Conservation (phyloP, 139 green algal species). For the Pleodorina starrii region DNA sequence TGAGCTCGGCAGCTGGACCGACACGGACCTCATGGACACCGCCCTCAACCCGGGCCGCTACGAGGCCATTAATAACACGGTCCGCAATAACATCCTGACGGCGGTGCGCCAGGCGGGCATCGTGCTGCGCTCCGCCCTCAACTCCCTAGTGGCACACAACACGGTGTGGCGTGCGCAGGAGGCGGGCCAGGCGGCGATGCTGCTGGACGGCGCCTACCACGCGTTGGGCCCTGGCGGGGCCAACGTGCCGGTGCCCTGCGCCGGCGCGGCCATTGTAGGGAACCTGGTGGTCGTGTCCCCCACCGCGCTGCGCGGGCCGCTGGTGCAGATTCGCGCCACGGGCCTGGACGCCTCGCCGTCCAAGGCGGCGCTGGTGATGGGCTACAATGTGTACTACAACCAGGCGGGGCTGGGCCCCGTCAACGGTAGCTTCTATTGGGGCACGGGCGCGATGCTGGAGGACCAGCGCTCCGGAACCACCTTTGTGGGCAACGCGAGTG, state of each 20-base stretch:
- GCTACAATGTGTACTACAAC: constrained; percentile 50
- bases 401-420: neutral
- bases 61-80: constrained; percentile 29
- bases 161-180: constrained; percentile 33
- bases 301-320: neutral
- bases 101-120: constrained; percentile 6
- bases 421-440: constrained; percentile 30
- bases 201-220: constrained; percentile 7
- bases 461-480: neutral
- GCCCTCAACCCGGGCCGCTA: constrained; percentile 22
- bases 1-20: constrained; percentile 20
- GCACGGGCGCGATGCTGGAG: constrained; percentile 42
- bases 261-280: neutral
- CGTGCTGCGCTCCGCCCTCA: neutral
- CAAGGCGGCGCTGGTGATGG: neutral
- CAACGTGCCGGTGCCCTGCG: neutral
- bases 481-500: constrained; percentile 29
- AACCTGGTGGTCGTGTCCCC: constrained; percentile 1
- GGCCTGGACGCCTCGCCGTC: neutral
- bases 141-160: constrained; percentile 33
- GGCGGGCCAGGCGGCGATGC: neutral
- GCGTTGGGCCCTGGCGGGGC: too few species aligned
- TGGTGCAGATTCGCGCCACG: constrained; percentile 24
- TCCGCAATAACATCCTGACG: constrained; percentile 38
- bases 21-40: constrained; percentile 22